Evolutionary conservation across 176 grass and related monocot genomes (phyloP), one percentile per base, ranked within the genome.

Genomic region (sorghum (Sorghum bicolor)): DNA sequence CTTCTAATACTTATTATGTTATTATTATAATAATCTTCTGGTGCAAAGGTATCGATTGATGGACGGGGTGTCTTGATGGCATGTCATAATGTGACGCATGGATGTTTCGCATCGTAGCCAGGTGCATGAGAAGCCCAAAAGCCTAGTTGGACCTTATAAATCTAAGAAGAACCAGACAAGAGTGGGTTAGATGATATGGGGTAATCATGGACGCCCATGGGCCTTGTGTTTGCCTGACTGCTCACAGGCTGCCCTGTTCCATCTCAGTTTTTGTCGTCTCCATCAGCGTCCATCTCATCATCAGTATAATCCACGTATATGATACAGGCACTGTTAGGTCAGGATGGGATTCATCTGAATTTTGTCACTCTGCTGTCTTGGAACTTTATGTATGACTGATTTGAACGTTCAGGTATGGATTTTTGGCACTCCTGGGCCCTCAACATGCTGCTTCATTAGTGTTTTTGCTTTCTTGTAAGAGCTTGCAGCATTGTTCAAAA

Each of bases 281-380:
- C 20, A 24, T 55, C 50, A 55, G 41, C 20, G 25, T 52, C 47
- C 16, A 31, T 71, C 77, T 41, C n/a, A 36, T 41, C n/a, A 36
- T 85, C 71, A 64, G 53, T 22, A 79, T 82, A 82, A 85, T 32
- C 19, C 72, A 64, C 3, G 22, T 4, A 24, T 24, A 79, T 4
- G 48, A 36, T 17, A 48, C 50, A 81, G 2, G 15, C 33, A 32
- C 57, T 74, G 86, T 83, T 79, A 83, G 64, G 64, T 43, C 17
- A 62, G 71, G 40, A 85, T 64, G 52, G 32, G 71, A 82, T 85
- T 70, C 83, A 53, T 76, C 87, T 81, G 64, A 50, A 73, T 31
- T 85, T 64, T 81, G 60, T 61, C 36, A 78, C 45, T 13, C 47
- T 60, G 66, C 25, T 32, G 17, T 44, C 48, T 85, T 43, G 2